A percentile compares a stretch with the other conserved stretches of the same genome.
Conservation (phyloP, 2,329 filamentous ascomycete genomes). For the Drechslerella dactyloides region DNA sequence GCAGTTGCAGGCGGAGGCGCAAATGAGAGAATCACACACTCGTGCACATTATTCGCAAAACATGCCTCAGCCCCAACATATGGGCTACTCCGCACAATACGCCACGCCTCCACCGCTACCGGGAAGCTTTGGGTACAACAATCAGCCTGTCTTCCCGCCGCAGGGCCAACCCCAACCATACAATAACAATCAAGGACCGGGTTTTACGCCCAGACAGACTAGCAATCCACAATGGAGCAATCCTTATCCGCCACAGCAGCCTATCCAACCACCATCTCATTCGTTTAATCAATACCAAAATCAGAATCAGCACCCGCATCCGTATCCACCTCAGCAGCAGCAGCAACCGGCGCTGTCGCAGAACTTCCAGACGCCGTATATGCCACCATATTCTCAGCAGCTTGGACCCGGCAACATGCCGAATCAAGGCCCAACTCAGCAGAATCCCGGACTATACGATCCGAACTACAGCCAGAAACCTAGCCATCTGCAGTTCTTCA, state of each 20-base stretch:
- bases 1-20: slow-evolving; percentile 40
- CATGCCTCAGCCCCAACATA: slow-evolving; percentile 37
- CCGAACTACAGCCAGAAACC: slow-evolving; percentile 45
- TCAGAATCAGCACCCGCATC: slow-evolving; percentile 23
- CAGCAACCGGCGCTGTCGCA: slow-evolving; percentile 35
- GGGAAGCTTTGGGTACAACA: slow-evolving; percentile 36
- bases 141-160: slow-evolving; percentile 31
- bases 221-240: slow-evolving; percentile 30
- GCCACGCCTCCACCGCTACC: slow-evolving; percentile 25
- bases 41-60: slow-evolving; percentile 24
- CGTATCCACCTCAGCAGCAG: slow-evolving; percentile 8
- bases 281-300: slow-evolving; percentile 38
- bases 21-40: slow-evolving; percentile 35
- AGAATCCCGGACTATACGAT: slow-evolving; percentile 23
- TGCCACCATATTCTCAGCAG: slow-evolving; percentile 25
- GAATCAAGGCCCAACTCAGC: slow-evolving; percentile 25
- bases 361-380: slow-evolving; percentile 30
- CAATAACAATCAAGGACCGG: slow-evolving; percentile 24
- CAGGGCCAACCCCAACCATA: slow-evolving; percentile 29
- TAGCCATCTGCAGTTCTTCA: slow-evolving; percentile 28
- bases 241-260: slow-evolving; percentile 14
- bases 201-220: slow-evolving; percentile 27
- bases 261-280: slow-evolving; percentile 23
- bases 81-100: slow-evolving; percentile 28
- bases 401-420: slow-evolving; percentile 17